Conservation (phyloP, 805 yeast species). For the Kazachstania kunashirensis region DNA sequence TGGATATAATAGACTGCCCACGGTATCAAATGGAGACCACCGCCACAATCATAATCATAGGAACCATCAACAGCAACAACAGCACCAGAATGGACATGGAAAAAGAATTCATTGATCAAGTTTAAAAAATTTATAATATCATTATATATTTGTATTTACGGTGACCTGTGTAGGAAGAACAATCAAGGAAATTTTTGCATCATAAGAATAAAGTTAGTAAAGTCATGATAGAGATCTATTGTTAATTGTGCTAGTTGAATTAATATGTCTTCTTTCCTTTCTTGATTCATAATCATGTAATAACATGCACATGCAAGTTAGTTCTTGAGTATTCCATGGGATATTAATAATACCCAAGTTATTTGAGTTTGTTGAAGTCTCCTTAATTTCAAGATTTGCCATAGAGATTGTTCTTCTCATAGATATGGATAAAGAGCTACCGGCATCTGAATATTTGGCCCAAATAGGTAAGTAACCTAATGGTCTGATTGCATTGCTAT, state of each 20-base stretch:
- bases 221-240: too few species aligned
- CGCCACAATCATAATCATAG: slow-evolving; percentile 7
- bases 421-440: slow-evolving; percentile 19
- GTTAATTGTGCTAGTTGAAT: too few species aligned
- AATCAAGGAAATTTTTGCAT: too few species aligned
- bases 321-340: slow-evolving; percentile 22
- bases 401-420: slow-evolving; percentile 19
- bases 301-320: slow-evolving; percentile 29
- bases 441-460: slow-evolving; percentile 25
- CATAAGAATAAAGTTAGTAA: too few species aligned
- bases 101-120: slow-evolving; percentile 16
- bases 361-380: slow-evolving; percentile 3
- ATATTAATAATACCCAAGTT: slow-evolving; percentile 12
- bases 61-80: slow-evolving; percentile 5
- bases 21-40: slow-evolving; percentile 6
- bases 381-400: slow-evolving; percentile 22
- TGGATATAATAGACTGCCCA: slow-evolving; percentile 20
- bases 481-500: slow-evolving; percentile 11
- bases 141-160: background rate
- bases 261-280: slow-evolving; percentile 21
- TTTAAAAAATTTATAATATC: too few species aligned
- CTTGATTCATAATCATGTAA: slow-evolving; percentile 27
- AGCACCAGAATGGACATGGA: slow-evolving; percentile 10
- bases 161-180: too few species aligned
- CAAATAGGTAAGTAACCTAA: slow-evolving; percentile 22